Base-by-base conservation (phyloP, 371 early-diverging fungal species). In the Enterospora canceri region DNA sequence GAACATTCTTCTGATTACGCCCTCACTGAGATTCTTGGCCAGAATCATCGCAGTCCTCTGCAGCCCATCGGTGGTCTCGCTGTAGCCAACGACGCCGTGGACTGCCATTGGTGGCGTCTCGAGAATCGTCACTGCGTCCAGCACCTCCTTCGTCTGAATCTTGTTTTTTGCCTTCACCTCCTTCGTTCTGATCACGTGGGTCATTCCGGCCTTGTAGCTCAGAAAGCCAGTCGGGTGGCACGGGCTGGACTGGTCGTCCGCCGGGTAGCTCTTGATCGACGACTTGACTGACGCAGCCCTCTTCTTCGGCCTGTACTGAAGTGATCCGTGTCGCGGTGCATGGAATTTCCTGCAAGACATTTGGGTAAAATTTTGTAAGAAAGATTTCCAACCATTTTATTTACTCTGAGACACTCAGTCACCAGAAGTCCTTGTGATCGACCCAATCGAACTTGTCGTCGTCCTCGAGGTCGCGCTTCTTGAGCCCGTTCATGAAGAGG, bases 121-220 rank as follows among this genome's bases (percentile, higher is more conserved):
- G 76, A 98, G 84, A 80, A 95, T 84, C 70, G 96, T 93, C 74
- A 94, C 97, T 65, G 98, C 93, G 84, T 98, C 98, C 76, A 96
- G 90, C 54, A 96, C 85, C 84, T 98, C 98, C 88, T 91, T 70
- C 16, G 65, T 65, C 18, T 49, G 58, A 8, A 66, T 62, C 60
- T 74, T 79, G 60, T 73, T 63, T 61, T 74, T 70, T 31, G 61
- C 65, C 63, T 63, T 40, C 87, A 93, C 91, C 87, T 79, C 92
- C 92, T 80, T 83, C 82, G 92, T 93, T 77, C 97, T 89, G 72
- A 98, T 91, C 77, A 96, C 87, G 85, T 98, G 96, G 81, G 95
- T 92, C 96, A 96, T 96, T 82, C 96, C 97, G 65, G 92, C 94
- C 89, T 96, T 96, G 89, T 95, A 96, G 74, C 88, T 94, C 80